Conservation (phyloP, 2,329 filamentous ascomycete genomes). For the Colletotrichum sp. region DNA sequence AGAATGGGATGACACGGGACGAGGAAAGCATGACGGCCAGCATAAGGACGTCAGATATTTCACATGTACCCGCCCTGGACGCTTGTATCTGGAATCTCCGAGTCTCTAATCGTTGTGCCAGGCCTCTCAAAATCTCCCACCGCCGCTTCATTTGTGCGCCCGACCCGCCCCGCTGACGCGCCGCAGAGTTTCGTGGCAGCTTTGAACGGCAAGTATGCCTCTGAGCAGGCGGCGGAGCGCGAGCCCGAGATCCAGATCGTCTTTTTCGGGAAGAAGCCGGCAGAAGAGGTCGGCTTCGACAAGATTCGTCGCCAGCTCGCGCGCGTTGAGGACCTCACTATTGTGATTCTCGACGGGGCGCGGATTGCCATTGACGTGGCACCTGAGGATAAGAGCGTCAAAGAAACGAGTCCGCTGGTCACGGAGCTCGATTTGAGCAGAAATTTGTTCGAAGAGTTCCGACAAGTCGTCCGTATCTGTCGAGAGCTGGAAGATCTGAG, state of each 20-base stretch:
- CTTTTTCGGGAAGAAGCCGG: constrained; percentile 76
- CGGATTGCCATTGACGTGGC: constrained; percentile 54
- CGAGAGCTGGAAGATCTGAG: constrained; percentile 69
- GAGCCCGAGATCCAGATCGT: constrained; percentile 53
- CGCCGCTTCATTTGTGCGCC: constrained; percentile 86
- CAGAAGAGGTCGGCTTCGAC: constrained; percentile 93
- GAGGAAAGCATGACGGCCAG: constrained; percentile 90
- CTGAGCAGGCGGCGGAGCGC: constrained; percentile 47
- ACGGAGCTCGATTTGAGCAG: constrained; percentile 83
- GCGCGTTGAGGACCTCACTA: constrained; percentile 75
- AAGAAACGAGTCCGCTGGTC: constrained; percentile 67
- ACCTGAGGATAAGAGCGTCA: constrained; percentile 42
- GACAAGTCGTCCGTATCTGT: constrained; percentile 74
- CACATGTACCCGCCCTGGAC: constrained; percentile 61
- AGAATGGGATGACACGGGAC: constrained; percentile 89
- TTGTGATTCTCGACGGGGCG: constrained; percentile 82
- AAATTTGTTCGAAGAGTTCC: constrained; percentile 76
- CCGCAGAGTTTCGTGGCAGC: constrained; percentile 79
- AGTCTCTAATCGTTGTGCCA: constrained; percentile 28
- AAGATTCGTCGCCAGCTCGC: constrained; percentile 86
- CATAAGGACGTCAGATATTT: constrained; percentile 84
- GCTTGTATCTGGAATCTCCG: neutral
- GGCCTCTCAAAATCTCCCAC: constrained; percentile 68
- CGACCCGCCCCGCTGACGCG: constrained; percentile 71
- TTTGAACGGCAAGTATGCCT: constrained; percentile 82